Percentiles rank a stretch among this genome's conserved stretches.
phyloP scores from a whole-genome alignment of 306 rosid genomes.

The Pyrus pyrifolia region DNA sequence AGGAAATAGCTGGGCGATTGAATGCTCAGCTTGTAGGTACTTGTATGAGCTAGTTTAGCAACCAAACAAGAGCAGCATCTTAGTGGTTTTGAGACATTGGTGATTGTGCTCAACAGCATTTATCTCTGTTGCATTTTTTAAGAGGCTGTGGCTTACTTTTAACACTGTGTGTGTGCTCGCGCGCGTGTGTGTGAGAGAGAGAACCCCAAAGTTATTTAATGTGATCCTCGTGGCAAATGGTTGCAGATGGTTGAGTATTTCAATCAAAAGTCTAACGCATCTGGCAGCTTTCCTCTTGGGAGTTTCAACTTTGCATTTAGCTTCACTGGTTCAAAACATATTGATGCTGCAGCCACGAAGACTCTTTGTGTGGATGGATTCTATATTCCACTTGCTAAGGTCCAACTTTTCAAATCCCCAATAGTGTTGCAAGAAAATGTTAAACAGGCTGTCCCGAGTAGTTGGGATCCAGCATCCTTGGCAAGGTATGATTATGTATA shows the following conservation, averaged over 20 bases:
- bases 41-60: background rate
- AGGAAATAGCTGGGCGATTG: background rate
- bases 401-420: slow-evolving; percentile 49
- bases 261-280: slow-evolving; percentile 54
- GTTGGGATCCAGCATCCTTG: slow-evolving; percentile 68
- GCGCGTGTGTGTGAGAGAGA: background rate
- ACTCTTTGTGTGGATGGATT: slow-evolving; percentile 66
- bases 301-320: slow-evolving; percentile 81
- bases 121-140: background rate
- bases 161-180: background rate
- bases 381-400: slow-evolving; percentile 68
- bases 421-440: slow-evolving; percentile 57
- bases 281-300: slow-evolving; percentile 66
- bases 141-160: background rate
- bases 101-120: background rate
- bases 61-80: background rate
- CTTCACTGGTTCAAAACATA: slow-evolving; percentile 74
- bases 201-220: slow-evolving; percentile 10
- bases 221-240: slow-evolving; percentile 20
- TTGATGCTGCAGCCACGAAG: slow-evolving; percentile 61
- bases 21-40: background rate
- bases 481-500: slow-evolving; percentile 52
- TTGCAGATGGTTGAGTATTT: slow-evolving; percentile 88
- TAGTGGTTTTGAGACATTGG: background rate
- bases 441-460: slow-evolving; percentile 49